These are phyloP conservation scores for Aotearoamyces nothofagi DNA, from an alignment of 2,329 filamentous ascomycete genomes.

Conservation along the genomic window DNA sequence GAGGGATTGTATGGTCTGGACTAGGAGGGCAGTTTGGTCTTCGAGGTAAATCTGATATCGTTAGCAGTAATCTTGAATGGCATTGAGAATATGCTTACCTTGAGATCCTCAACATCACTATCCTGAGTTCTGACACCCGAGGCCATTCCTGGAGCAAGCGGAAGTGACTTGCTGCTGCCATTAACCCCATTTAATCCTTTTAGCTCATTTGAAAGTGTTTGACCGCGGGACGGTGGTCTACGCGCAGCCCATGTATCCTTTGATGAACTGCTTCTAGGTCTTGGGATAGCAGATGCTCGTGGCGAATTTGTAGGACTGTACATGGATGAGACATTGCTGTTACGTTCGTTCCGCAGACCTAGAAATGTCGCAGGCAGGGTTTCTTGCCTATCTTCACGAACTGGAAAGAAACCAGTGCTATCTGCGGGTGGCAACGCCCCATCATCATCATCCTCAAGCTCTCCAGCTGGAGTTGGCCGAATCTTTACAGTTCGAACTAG, in stretches of 20 bases:
- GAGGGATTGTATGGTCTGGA: slow-evolving; percentile 70
- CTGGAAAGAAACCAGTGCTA: slow-evolving; percentile 54
- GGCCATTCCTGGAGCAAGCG: slow-evolving; percentile 19
- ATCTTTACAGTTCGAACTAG: slow-evolving; percentile 76
- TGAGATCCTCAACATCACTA: slow-evolving; percentile 41
- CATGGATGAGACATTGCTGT: slow-evolving; percentile 54
- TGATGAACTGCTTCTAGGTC: slow-evolving; percentile 19
- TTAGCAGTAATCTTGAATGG: slow-evolving; percentile 6
- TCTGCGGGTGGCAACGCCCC: slow-evolving; percentile 51
- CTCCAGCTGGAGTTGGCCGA: slow-evolving; percentile 54
- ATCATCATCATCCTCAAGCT: slow-evolving; percentile 67
- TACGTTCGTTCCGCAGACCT: slow-evolving; percentile 36
- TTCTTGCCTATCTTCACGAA: slow-evolving; percentile 22
- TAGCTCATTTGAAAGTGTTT: slow-evolving; percentile 5
- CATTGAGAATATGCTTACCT: slow-evolving; percentile 25
- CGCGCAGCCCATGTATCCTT: slow-evolving; percentile 13
- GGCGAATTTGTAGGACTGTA: slow-evolving; percentile 64
- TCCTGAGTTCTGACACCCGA: slow-evolving; percentile 24
- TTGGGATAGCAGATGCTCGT: slow-evolving; percentile 31
- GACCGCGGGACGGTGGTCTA: slow-evolving; percentile 13
- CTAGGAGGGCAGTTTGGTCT: slow-evolving; percentile 64
- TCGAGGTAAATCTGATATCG: slow-evolving; percentile 54
- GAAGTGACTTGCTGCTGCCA: slow-evolving; percentile 9
- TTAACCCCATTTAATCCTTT: slow-evolving; percentile 4
- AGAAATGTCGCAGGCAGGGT: slow-evolving; percentile 38